These are phyloP conservation scores for Eucalyptus victrix DNA, from an alignment of 345 rosid species.

Conservation along the genomic window DNA sequence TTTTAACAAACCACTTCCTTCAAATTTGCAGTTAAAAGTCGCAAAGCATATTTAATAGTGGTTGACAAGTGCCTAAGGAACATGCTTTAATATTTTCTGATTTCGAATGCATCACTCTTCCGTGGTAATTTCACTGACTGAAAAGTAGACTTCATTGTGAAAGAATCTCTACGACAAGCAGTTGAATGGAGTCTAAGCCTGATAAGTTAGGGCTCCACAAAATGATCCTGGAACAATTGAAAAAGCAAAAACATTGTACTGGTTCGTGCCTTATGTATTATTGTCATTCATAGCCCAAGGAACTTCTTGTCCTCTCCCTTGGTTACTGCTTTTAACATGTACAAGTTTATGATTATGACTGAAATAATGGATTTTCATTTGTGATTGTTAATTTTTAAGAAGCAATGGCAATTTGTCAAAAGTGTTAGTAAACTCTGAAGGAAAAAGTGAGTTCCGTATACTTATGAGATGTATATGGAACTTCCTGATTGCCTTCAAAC, in stretches of 20 bases:
- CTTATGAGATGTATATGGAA: no score
- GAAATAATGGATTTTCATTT: no score
- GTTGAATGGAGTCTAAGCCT: not conserved
- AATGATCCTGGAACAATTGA: not conserved
- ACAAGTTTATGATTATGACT: no score
- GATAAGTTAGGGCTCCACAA: not conserved
- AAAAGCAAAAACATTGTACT: not conserved
- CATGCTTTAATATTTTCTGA: not conserved
- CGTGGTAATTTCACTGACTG: not conserved
- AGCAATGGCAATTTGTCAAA: no score
- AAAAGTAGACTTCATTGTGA: not conserved
- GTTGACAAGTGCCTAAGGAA: not conserved
- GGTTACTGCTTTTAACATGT: no score
- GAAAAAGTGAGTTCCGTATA: no score
- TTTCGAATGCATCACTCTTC: not conserved
- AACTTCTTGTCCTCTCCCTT: no score
- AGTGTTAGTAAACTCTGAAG: no score
- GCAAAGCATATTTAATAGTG: not conserved
- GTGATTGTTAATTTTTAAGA: no score
- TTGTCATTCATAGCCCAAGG: not conserved
- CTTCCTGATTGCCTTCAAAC: no score
- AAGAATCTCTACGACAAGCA: not conserved
- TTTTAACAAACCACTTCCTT: not conserved
- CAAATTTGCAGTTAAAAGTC: not conserved
- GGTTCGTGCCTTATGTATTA: not conserved